Evolutionary conservation across 2,329 filamentous ascomycete species (phyloP), one percentile per base, ranked within the genome.

Genomic region (Akanthomyces muscarius): DNA sequence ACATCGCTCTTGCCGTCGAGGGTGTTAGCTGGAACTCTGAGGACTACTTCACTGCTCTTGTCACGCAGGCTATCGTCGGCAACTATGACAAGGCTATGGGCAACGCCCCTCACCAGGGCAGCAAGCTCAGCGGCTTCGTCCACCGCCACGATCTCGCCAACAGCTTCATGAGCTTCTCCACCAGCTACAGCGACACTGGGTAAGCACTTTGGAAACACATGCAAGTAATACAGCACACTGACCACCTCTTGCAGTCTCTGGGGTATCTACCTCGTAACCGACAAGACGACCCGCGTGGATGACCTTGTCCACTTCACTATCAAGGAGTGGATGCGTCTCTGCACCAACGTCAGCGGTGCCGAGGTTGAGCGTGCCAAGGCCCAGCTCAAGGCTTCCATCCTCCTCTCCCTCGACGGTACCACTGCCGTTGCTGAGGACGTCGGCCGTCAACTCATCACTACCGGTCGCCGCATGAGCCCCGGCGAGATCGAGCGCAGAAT

Each of bases 131-230:
- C 83, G 88, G 89, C 69, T 92, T 95, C 73, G 89, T 99, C 70
- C 91, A 96, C 85, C 89, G 96, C 81, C 87, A 98, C 81, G 89
- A 93, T 78, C 86, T 99, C 66, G 95, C 95, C 79, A 99, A 97
- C 84, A 97, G 93, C 87, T 99, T 97, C 86, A 99, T 99, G 96
- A 96, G 91, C 83, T 99, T 99, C 83, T 97, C 93, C 69, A 99
- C 95, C 70, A 97, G 92, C 85, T 99, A 99, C 83, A 98, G 93
- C 75, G 95, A 99, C 79, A 99, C 95, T 77, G 95, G 93, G 92
- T 97, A 86, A 79, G 88, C 57, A 36, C 28, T 30, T 1, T 28
- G 5, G 16, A 16, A 21, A 11, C 10, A 8, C 11, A 1, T 14
- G 5, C 16, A 25, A n/a, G 16, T 44, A 16, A 6, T 2, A 28